These are phyloP conservation scores for Chalaropsis thielavioides DNA, from an alignment of 2,329 filamentous ascomycete species.

Conservation along the genomic window DNA sequence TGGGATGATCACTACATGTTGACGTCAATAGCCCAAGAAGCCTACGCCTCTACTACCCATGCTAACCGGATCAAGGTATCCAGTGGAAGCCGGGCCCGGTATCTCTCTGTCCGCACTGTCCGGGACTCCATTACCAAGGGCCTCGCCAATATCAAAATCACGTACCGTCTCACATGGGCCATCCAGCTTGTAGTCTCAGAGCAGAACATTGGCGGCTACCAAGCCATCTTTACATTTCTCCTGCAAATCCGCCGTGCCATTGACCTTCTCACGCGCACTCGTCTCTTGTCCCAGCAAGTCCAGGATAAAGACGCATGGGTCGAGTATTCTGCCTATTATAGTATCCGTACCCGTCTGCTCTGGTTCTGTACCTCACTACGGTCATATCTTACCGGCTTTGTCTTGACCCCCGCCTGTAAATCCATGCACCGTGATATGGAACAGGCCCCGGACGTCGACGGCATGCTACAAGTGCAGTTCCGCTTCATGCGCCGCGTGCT, in stretches of 20 bases:
- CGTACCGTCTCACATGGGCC: conserved; percentile 54
- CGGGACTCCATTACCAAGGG: conserved; percentile 41
- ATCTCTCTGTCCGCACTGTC: conserved; percentile 31
- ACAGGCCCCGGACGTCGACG: conserved; percentile 57
- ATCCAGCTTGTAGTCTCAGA: conserved; percentile 59
- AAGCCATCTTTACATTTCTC: conserved; percentile 58
- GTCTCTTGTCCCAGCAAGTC: conserved; percentile 30
- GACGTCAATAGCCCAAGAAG: conserved; percentile 61
- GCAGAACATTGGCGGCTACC: conserved; percentile 50
- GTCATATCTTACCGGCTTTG: conserved; percentile 60
- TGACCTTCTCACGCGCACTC: conserved; percentile 46
- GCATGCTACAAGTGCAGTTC: conserved; percentile 59
- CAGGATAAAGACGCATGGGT: conserved; percentile 26
- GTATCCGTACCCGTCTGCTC: conserved; percentile 52
- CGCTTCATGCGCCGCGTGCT: conserved; percentile 47
- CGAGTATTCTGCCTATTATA: conserved; percentile 39
- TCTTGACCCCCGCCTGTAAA: conserved; percentile 46
- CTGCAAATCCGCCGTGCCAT: conserved; percentile 63
- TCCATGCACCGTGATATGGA: conserved; percentile 44
- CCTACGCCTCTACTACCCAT: conserved; percentile 49
- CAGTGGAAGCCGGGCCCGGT: conserved; percentile 30
- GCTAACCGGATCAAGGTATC: conserved; percentile 47
- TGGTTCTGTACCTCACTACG: conserved; percentile 67
- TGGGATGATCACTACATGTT: conserved; percentile 77
- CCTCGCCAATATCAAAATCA: conserved; percentile 48